phyloP scores from a whole-genome alignment of 2,329 filamentous ascomycete genomes.

The Botryotinia narcissicola region DNA sequence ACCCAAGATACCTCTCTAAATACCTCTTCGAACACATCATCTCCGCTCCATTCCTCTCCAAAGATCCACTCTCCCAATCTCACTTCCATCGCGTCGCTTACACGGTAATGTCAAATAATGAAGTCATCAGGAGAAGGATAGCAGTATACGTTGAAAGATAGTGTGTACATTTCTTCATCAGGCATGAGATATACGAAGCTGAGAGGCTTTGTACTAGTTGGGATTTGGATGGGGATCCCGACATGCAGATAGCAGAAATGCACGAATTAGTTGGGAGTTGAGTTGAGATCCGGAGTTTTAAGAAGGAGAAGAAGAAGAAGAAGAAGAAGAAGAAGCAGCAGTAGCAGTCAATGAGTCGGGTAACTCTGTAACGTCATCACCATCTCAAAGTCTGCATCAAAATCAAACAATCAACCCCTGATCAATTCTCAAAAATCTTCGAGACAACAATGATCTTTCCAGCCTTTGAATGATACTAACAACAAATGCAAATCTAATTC shows the following conservation, averaged over 20 bases:
- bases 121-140: not conserved
- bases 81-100: not conserved
- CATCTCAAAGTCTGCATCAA: not conserved
- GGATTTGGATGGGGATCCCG: not conserved
- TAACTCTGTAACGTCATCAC: not conserved
- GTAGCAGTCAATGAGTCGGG: too few relatives aligned
- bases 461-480: not conserved
- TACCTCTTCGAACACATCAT: not conserved
- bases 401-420: not conserved
- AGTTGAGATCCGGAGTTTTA: not conserved
- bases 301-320: not conserved
- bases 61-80: not conserved
- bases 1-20: not conserved
- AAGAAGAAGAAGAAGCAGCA: not conserved
- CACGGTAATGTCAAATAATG: rapidly evolving
- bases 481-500: not conserved
- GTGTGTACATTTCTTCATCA: not conserved
- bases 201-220: not conserved
- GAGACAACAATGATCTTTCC: not conserved
- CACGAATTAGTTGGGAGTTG: not conserved
- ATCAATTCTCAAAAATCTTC: not conserved
- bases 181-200: not conserved
- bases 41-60: not conserved
- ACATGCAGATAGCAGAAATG: not conserved
- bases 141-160: not conserved